A percentile compares a stretch with the other conserved stretches of the same genome.
Evolutionary conservation across 2,329 filamentous ascomycete species (phyloP).

Genomic region (Microdochium paspali): DNA sequence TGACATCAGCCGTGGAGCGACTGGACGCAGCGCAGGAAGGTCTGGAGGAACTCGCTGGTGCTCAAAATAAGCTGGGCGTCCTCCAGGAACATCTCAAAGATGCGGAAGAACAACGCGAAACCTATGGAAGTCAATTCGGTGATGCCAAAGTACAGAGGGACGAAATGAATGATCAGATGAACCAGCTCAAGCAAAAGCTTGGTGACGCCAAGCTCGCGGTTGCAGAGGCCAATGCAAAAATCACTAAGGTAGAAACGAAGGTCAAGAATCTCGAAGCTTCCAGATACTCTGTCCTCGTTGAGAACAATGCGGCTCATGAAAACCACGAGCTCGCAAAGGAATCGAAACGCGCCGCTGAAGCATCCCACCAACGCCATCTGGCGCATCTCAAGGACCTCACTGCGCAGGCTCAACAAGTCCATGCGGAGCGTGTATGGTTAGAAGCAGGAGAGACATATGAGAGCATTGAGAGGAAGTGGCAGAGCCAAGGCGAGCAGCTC

Average conservation of each 20-base stretch:
- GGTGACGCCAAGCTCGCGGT: slow-evolving; percentile 19
- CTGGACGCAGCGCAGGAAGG: slow-evolving; percentile 44
- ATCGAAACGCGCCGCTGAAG: slow-evolving; percentile 33
- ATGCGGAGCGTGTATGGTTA: slow-evolving; percentile 48
- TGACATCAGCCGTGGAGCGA: slow-evolving; percentile 51
- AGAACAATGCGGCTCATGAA: slow-evolving; percentile 54
- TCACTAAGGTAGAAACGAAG: slow-evolving; percentile 48
- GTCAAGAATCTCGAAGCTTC: slow-evolving; percentile 35
- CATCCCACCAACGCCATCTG: slow-evolving; percentile 35
- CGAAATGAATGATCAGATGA: slow-evolving; percentile 32
- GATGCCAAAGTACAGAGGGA: slow-evolving; percentile 37
- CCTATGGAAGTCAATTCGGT: slow-evolving; percentile 46
- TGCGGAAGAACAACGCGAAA: slow-evolving; percentile 29
- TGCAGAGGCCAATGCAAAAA: slow-evolving; percentile 30
- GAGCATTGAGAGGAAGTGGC: slow-evolving; percentile 44
- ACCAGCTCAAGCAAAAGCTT: slow-evolving; percentile 27
- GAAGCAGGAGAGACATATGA: slow-evolving; percentile 53
- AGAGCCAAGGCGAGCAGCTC: slow-evolving; percentile 49
- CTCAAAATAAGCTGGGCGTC: slow-evolving; percentile 54
- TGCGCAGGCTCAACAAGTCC: slow-evolving; percentile 42
- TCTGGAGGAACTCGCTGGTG: slow-evolving; percentile 57
- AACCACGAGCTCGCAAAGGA: slow-evolving; percentile 36
- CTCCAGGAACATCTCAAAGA: slow-evolving; percentile 50
- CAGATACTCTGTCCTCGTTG: slow-evolving; percentile 41
- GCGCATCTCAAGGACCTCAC: slow-evolving; percentile 43